phyloP scores from a whole-genome alignment of 208 protist species.

The Trypanosoma caninum region DNA sequence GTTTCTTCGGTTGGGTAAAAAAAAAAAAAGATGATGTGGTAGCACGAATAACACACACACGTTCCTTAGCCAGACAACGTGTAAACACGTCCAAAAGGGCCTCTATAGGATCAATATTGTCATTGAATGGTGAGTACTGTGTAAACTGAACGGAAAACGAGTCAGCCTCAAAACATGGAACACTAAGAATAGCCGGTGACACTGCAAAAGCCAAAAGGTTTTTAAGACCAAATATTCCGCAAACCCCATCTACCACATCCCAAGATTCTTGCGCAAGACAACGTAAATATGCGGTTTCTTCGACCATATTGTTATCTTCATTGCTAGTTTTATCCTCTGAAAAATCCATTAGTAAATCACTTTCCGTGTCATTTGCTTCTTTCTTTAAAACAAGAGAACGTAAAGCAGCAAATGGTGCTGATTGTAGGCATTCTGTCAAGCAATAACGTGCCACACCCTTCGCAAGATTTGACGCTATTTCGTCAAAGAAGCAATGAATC shows the following conservation, averaged over 20 bases:
- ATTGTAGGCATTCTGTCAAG: constrained; percentile 14
- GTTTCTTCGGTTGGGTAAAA: constrained; percentile 44
- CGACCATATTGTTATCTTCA: constrained; percentile 7
- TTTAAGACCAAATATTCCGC: constrained; percentile 28
- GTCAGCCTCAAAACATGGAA: constrained; percentile 36
- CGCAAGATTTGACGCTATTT: constrained; percentile 6
- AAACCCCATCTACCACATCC: constrained; percentile 1
- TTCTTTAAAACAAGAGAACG: constrained; percentile 2
- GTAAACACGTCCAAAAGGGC: constrained; percentile 60
- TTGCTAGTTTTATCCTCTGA: not conserved
- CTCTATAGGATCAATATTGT: constrained; percentile 47
- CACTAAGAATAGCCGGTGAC: constrained; percentile 57
- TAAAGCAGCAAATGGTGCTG: constrained; percentile 14
- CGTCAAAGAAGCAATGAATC: constrained; percentile 15
- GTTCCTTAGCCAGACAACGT: constrained; percentile 68
- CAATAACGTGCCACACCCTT: constrained; percentile 11
- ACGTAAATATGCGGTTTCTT: constrained; percentile 9
- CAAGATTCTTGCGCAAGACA: constrained; percentile 13
- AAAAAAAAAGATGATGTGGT: constrained; percentile 36
- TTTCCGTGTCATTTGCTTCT: not conserved
- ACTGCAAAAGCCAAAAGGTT: constrained; percentile 51
- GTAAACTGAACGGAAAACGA: constrained; percentile 73
- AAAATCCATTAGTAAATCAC: not conserved
- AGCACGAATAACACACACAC: constrained; percentile 63
- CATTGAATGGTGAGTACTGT: constrained; percentile 50